A percentile compares a stretch with the other conserved stretches of the same genome.
These are phyloP conservation scores for Hanseniaspora vineae DNA, from an alignment of 805 yeast genomes.

Conservation along the genomic window DNA sequence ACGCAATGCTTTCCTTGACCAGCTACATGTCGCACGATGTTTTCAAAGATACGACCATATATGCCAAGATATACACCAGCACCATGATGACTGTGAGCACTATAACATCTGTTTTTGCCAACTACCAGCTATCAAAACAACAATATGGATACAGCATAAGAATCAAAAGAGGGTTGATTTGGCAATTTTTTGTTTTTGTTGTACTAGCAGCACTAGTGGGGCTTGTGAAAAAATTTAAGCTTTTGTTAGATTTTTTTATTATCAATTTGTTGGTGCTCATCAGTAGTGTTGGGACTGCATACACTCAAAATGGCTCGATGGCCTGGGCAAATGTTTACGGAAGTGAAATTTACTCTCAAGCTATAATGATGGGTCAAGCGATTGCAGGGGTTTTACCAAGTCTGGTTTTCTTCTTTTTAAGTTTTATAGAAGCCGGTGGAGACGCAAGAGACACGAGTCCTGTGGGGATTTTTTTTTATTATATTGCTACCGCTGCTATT, in stretches of 20 bases:
- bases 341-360: constrained; percentile 61
- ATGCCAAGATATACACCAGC: constrained; percentile 54
- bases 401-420: constrained; percentile 33
- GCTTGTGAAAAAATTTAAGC: constrained; percentile 12
- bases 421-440: constrained; percentile 22
- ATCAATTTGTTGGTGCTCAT: constrained; percentile 51
- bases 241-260: constrained; percentile 26
- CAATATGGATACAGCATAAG: constrained; percentile 47
- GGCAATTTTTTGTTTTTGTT: constrained; percentile 47
- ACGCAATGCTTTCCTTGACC: constrained; percentile 76
- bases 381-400: constrained; percentile 90
- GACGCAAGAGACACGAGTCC: constrained; percentile 14
- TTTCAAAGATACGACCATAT: constrained; percentile 33
- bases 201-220: constrained; percentile 37
- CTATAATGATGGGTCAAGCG: constrained; percentile 90
- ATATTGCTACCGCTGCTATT: constrained; percentile 21
- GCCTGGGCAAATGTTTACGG: constrained; percentile 74
- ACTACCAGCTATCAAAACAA: constrained; percentile 47
- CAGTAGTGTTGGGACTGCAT: constrained; percentile 64
- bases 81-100: constrained; percentile 86
- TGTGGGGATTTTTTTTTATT: constrained; percentile 24
- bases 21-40: constrained; percentile 57
- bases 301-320: constrained; percentile 82
- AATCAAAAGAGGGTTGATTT: constrained; percentile 43
- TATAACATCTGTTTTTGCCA: constrained; percentile 45